Percentiles rank a stretch among this genome's conserved stretches.
Evolutionary conservation across 345 rosid species (phyloP).

Genomic region (Arabis hirsuta): DNA sequence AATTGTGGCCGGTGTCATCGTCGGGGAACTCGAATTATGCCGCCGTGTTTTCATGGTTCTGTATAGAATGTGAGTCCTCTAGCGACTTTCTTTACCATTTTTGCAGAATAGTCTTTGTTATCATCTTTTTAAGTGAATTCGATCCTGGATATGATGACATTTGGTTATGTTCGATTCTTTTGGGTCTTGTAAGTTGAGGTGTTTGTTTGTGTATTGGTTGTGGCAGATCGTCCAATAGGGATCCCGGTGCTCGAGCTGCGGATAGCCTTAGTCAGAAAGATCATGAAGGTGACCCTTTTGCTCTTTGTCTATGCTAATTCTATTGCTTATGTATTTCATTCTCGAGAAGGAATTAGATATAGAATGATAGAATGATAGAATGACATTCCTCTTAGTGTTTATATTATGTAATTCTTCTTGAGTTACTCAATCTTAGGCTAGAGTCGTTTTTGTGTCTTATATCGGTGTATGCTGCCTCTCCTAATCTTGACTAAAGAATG

Average conservation of each 20-base stretch:
- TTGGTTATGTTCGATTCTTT: not conserved
- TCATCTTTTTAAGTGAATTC: not conserved
- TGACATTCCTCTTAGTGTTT: conserved; percentile 17
- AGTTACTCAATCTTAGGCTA: not conserved
- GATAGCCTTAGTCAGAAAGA: conserved; percentile 73
- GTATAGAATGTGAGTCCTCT: conserved; percentile 77
- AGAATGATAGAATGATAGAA: not conserved
- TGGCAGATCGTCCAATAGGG: conserved; percentile 86
- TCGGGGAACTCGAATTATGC: conserved; percentile 78
- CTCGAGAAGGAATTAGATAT: not conserved
- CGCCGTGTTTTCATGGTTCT: conserved; percentile 88
- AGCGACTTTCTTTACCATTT: not conserved
- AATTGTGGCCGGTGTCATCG: conserved; percentile 82
- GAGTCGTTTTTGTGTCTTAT: not conserved
- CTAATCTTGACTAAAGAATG: not conserved
- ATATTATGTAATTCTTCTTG: not conserved
- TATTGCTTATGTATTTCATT: not conserved
- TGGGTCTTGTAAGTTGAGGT: conserved; percentile 25
- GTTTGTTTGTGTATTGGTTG: conserved; percentile 21
- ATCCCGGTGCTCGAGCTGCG: conserved; percentile 77
- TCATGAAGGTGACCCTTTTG: conserved; percentile 67
- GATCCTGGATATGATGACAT: not conserved
- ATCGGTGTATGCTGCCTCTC: not conserved
- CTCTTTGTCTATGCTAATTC: conserved; percentile 10
- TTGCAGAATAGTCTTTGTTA: not conserved